phyloP scores from a whole-genome alignment of 163 green algal genomes.

The Picocystis sp. region DNA sequence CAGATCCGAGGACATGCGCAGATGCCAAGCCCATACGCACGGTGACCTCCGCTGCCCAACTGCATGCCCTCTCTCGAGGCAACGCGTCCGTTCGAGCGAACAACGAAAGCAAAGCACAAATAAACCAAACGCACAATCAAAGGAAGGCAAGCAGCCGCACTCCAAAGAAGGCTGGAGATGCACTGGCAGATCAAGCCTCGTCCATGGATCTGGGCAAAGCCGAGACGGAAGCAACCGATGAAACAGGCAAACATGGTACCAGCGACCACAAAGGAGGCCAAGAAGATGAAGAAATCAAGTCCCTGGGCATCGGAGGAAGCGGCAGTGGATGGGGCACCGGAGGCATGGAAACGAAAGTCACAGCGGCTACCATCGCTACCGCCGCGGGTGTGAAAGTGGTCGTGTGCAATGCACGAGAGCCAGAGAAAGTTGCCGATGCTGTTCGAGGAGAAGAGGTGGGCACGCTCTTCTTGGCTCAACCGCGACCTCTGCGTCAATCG shows the following conservation, averaged over 20 bases:
- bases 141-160: too few relatives aligned
- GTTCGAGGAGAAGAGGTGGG: neutral
- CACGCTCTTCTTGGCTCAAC: neutral
- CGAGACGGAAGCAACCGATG: too few relatives aligned
- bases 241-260: too few relatives aligned
- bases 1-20: conserved; percentile 49
- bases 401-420: conserved; percentile 4
- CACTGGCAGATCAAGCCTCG: too few relatives aligned
- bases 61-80: too few relatives aligned
- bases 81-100: too few relatives aligned
- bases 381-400: conserved; percentile 49
- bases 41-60: conserved; percentile 1
- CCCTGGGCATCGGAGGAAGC: conserved; percentile 15
- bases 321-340: conserved; percentile 51
- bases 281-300: conserved; percentile 11
- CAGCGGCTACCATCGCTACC: conserved; percentile 68
- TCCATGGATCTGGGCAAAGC: too few relatives aligned
- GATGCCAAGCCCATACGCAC: conserved; percentile 20
- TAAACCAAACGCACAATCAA: too few relatives aligned
- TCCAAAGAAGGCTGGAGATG: too few relatives aligned
- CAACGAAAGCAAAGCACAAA: too few relatives aligned
- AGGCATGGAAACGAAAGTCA: conserved; percentile 88
- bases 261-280: too few relatives aligned
- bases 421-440: conserved; percentile 3
- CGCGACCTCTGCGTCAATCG: conserved; percentile 15